Percentiles rank a stretch among this genome's conserved stretches.
Evolutionary conservation across 2,329 filamentous ascomycete species (phyloP).

Genomic region (Aspergillus fructus): DNA sequence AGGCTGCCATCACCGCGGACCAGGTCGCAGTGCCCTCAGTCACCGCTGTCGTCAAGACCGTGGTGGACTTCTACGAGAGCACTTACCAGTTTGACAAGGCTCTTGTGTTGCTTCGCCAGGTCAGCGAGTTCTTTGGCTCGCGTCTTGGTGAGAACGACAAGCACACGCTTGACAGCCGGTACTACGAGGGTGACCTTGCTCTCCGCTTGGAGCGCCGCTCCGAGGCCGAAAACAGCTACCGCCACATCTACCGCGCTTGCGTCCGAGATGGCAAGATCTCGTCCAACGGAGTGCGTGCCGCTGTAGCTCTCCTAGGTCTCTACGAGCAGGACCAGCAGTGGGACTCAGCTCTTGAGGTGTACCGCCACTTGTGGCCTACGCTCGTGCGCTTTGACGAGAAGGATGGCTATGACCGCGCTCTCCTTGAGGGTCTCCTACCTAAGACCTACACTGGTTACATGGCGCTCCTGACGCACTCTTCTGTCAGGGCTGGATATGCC

Average conservation of each 20-base stretch:
- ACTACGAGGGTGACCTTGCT: slow-evolving; percentile 48
- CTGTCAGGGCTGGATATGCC: slow-evolving; percentile 42
- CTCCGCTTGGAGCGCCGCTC: slow-evolving; percentile 40
- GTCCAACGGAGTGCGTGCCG: slow-evolving; percentile 47
- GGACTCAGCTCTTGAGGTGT: slow-evolving; percentile 48
- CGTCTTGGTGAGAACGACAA: slow-evolving; percentile 40
- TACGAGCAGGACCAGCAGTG: slow-evolving; percentile 48
- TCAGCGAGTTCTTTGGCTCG: slow-evolving; percentile 33
- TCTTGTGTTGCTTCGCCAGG: slow-evolving; percentile 28
- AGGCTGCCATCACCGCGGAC: slow-evolving; percentile 31
- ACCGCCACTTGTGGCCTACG: slow-evolving; percentile 49
- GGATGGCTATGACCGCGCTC: slow-evolving; percentile 35
- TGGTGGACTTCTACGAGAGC: slow-evolving; percentile 38
- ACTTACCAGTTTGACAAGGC: slow-evolving; percentile 38
- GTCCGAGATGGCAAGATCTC: slow-evolving; percentile 30
- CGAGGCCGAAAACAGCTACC: slow-evolving; percentile 43
- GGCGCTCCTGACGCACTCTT: slow-evolving; percentile 47
- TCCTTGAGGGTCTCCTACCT: slow-evolving; percentile 43
- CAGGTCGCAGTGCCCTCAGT: slow-evolving; percentile 32
- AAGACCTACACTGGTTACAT: slow-evolving; percentile 51
- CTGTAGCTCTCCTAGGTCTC: slow-evolving; percentile 45
- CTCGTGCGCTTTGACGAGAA: slow-evolving; percentile 44
- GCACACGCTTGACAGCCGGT: slow-evolving; percentile 49
- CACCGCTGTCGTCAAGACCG: slow-evolving; percentile 33
- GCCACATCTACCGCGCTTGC: slow-evolving; percentile 44